Evolutionary conservation across 2,329 filamentous ascomycete species (phyloP).

Genomic region (Beauveria varroae): DNA sequence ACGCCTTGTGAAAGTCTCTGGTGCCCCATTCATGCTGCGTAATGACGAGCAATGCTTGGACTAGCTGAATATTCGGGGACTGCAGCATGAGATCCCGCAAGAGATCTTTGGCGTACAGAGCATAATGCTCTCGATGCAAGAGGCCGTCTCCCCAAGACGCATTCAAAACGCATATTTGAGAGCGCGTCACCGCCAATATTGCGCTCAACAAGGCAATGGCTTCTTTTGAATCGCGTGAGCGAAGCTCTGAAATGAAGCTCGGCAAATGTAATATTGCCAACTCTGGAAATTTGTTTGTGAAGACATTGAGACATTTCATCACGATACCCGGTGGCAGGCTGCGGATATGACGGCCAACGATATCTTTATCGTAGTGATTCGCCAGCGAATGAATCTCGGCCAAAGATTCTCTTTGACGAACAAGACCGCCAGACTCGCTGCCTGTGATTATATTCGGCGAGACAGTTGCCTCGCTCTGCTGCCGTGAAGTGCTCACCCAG

Average conservation of each 20-base stretch:
- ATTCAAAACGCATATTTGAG: slow-evolving; percentile 25
- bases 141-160: slow-evolving; percentile 22
- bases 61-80: slow-evolving; percentile 25
- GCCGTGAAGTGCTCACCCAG: background rate
- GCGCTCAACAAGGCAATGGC: slow-evolving; percentile 23
- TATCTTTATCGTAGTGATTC: background rate
- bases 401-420: background rate
- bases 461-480: background rate
- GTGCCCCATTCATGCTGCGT: slow-evolving; percentile 35
- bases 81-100: slow-evolving; percentile 21
- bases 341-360: slow-evolving; percentile 17
- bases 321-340: slow-evolving; percentile 19
- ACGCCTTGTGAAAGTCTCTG: slow-evolving; percentile 34
- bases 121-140: slow-evolving; percentile 26
- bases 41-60: slow-evolving; percentile 32
- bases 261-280: slow-evolving; percentile 27
- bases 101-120: slow-evolving; percentile 20
- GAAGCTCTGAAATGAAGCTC: slow-evolving; percentile 21
- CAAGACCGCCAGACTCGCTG: background rate
- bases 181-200: slow-evolving; percentile 23
- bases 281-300: slow-evolving; percentile 28
- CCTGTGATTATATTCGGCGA: background rate
- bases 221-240: slow-evolving; percentile 16
- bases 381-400: background rate
- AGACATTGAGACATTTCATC: slow-evolving; percentile 26